Percentiles rank a stretch among this genome's conserved stretches.
These are phyloP conservation scores for Rhynchospora pubera DNA, from an alignment of 176 grass and related monocot genomes.

Conservation along the genomic window DNA sequence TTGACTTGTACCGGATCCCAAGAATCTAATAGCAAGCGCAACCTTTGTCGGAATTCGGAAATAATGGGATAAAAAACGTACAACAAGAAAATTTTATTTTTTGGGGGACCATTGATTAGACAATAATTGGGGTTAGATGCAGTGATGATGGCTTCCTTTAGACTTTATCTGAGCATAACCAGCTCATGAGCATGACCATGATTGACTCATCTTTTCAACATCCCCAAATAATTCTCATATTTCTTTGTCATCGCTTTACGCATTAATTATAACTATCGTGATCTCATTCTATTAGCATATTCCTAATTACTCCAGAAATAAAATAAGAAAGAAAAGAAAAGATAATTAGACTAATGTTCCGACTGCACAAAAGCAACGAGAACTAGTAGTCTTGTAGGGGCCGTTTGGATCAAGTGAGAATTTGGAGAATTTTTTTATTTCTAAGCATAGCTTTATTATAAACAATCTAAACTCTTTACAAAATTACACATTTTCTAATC, in stretches of 20 bases:
- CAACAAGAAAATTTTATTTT: neutral
- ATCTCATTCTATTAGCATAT: neutral
- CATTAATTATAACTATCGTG: neutral
- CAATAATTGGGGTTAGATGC: conserved; percentile 5
- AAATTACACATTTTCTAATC: too few species aligned
- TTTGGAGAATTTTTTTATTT: too few species aligned
- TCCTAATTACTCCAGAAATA: neutral
- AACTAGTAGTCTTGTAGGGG: too few species aligned
- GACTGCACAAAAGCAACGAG: too few species aligned
- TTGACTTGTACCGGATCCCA: conserved; percentile 1
- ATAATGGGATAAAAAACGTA: conserved; percentile 1
- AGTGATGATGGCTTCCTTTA: neutral
- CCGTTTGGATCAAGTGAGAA: too few species aligned
- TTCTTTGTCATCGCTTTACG: neutral
- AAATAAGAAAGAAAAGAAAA: neutral
- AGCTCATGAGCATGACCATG: conserved; percentile 14
- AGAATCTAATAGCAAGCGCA: neutral
- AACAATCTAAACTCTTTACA: too few species aligned
- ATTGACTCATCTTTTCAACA: conserved; percentile 6
- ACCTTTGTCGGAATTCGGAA: neutral
- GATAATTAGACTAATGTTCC: neutral
- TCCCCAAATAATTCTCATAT: neutral
- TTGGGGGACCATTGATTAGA: conserved; percentile 8
- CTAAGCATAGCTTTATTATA: too few species aligned
- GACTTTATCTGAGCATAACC: neutral